phyloP scores from a whole-genome alignment of 1,284 basidiomycete genomes.

The Xanthoconium separans region DNA sequence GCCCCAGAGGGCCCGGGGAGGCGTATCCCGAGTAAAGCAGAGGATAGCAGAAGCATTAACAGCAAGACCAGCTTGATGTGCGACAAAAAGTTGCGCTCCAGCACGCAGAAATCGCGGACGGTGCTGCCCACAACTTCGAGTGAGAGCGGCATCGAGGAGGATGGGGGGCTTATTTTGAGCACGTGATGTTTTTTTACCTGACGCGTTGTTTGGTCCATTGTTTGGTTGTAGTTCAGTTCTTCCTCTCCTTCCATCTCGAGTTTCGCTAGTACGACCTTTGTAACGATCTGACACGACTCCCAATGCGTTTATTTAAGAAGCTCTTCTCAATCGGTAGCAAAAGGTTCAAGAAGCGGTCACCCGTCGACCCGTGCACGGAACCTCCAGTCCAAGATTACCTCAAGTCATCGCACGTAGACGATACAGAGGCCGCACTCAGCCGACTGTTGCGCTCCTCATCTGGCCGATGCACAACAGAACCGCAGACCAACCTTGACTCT shows the following conservation, averaged over 20 bases:
- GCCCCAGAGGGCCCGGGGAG: constrained; percentile 42
- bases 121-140: constrained; percentile 43
- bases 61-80: constrained; percentile 64
- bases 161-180: not conserved
- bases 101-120: constrained; percentile 71
- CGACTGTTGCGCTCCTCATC: constrained; percentile 72
- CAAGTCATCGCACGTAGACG: constrained; percentile 33
- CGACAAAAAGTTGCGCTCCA: constrained; percentile 69
- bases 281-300: constrained; percentile 33
- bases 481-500: constrained; percentile 53
- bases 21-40: constrained; percentile 58
- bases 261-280: constrained; percentile 17
- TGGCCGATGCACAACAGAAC: constrained; percentile 54
- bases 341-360: constrained; percentile 47
- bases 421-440: constrained; percentile 59
- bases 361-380: constrained; percentile 15
- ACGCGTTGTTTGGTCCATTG: constrained; percentile 36
- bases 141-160: constrained; percentile 16
- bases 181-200: constrained; percentile 19
- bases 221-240: constrained; percentile 45
- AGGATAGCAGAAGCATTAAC: constrained; percentile 61
- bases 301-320: constrained; percentile 70
- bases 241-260: constrained; percentile 2
- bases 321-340: constrained; percentile 68
- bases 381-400: constrained; percentile 14